Base-by-base conservation (phyloP, 2,329 filamentous ascomycete species). In the Dryadomyces quercus-mongolicae region DNA sequence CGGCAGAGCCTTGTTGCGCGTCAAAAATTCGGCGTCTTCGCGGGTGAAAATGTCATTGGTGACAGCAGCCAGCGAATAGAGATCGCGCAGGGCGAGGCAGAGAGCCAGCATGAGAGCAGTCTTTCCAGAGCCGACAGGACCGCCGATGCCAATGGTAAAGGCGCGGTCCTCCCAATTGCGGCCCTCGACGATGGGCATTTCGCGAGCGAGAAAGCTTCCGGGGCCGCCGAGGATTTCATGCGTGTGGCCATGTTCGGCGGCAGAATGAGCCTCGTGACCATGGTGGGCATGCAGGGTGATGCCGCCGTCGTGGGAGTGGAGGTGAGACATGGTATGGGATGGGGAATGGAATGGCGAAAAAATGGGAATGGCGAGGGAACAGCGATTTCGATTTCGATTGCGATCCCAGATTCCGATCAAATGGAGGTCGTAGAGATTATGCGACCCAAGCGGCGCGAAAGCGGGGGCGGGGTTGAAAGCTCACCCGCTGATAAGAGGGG, bases 11-110 rank as follows among this genome's bases (percentile, higher is more conserved):
- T 81, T 78, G 77, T 96, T 79, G 55, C 84, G 83, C 56, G 89
- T 95, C 25, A 98, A 83, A 74, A 98, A 98, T 71, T 97, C 93
- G 74, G 91, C 91, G 75, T 98, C 93, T 73, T 98, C 93, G 60
- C 86, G 86, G 21, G 92, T 97, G 77, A 97, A 97, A 76, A 97
- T 97, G 76, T 97, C 92, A 77, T 97, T 97, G 51, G 93, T 98
- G 21, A 98, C 92, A 57, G 90, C 93, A 1, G 93, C 93, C 64
- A 98, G 86, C 66, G 84, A 89, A 79, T 88, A 91, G 54, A 80
- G 75, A 51, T 84, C 76, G 58, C 93, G 86, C 7, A 98, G 83
- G 8, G 86, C 85, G 40, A 84, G 84, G 74, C 90, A 96, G 61
- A 97, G 86, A 43, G 88, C 85, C 12, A 96, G 83, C 92, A 98